Percentiles rank a stretch among this genome's conserved stretches.
phyloP scores from a whole-genome alignment of 441 rosid genomes.

The Euphorbia corollata region DNA sequence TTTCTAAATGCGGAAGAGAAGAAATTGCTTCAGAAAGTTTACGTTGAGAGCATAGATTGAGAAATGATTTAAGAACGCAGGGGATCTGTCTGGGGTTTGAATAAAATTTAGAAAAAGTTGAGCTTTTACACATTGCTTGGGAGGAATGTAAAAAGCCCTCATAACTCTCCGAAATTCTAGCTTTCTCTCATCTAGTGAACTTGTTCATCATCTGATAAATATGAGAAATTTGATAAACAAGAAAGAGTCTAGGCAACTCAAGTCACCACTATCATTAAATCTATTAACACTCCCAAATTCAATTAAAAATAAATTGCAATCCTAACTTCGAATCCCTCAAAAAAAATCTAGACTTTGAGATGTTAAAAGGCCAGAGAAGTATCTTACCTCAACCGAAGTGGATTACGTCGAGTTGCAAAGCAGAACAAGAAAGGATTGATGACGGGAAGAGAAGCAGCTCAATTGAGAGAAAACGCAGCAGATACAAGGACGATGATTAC shows the following conservation, averaged over 20 bases:
- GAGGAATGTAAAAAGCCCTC: not conserved
- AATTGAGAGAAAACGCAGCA: too few species aligned
- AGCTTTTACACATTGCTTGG: conserved; percentile 1
- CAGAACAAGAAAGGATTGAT: too few species aligned
- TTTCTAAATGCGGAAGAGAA: conserved; percentile 41
- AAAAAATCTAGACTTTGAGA: too few species aligned
- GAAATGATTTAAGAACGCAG: conserved; percentile 34
- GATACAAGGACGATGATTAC: too few species aligned
- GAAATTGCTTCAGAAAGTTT: conserved; percentile 45
- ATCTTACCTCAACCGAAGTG: too few species aligned
- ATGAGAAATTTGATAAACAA: not conserved
- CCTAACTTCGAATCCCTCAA: too few species aligned
- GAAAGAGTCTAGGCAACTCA: not conserved
- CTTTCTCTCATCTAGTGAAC: not conserved
- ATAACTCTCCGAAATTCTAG: not conserved
- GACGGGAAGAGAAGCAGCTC: too few species aligned
- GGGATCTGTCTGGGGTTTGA: conserved; percentile 30
- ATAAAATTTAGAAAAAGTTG: conserved; percentile 11
- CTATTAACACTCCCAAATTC: too few species aligned
- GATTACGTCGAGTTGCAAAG: too few species aligned
- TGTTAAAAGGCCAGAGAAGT: too few species aligned
- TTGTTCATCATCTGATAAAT: not conserved
- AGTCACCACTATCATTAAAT: not conserved
- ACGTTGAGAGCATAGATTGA: conserved; percentile 27
- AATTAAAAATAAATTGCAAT: too few species aligned